Evolutionary conservation across 2,329 filamentous ascomycete genomes (phyloP), one percentile per base, ranked within the genome.

Genomic region (Sporothrix humicola): DNA sequence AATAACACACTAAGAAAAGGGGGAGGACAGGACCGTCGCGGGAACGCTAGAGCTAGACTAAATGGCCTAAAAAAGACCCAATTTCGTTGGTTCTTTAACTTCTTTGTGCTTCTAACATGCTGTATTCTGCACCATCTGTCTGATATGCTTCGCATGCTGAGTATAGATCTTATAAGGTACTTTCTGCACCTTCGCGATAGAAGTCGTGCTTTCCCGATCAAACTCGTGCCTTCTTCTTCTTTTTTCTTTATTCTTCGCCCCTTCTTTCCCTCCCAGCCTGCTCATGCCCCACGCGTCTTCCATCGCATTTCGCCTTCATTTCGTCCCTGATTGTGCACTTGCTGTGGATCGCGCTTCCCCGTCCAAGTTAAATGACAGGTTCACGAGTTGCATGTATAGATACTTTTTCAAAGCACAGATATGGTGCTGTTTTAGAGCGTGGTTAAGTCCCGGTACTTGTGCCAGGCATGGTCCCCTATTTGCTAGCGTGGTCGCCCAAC

Each of bases 351-450:
- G 48, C 70, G 59, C 26, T 63, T 54, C 37, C 54, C 31, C 44
- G 7, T 17, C 63, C 61, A 66, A 31, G 48, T 72, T 72, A 56
- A 72, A 72, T 72, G 50, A 72, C 71, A 58, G 48, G 20, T 48
- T 13, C 48, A 42, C n/a, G 15, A 20, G n/a, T 0, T 17, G 3
- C 2, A 31, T 42, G 69, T 71, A 71, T 2, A 61, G 23, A 8
- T 48, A 71, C 69, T 20, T 61, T 13, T 26, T 20, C 7, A 8
- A 20, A 1, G 52, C 10, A 54, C 17, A 20, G 5, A 20, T 20
- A 20, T 20, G 6, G 23, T 26, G 23, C 4, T 17, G 4, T 31
- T 31, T 58, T 31, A 2, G 12, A 23, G 9, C 3, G 10, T 7
- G 26, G 26, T 15, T 37, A 6, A 3, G 61, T 66, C 9, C 10